A percentile compares a stretch with the other conserved stretches of the same genome.
These are phyloP conservation scores for Sarocladium kiliense DNA, from an alignment of 2,329 filamentous ascomycete genomes.

Conservation along the genomic window DNA sequence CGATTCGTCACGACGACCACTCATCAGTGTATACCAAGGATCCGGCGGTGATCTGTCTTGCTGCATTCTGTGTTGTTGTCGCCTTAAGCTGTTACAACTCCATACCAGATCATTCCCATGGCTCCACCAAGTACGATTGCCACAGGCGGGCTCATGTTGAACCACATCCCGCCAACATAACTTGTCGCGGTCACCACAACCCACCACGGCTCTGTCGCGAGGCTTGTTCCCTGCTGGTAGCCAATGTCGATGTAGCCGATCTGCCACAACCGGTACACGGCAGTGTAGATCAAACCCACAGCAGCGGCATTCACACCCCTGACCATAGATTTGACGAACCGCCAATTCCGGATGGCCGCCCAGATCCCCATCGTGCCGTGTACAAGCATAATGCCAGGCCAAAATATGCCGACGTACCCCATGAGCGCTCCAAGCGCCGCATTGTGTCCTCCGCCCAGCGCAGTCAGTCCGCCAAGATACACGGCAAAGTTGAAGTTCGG, in stretches of 20 bases:
- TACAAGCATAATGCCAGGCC: slow-evolving; percentile 39
- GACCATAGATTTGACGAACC: slow-evolving; percentile 32
- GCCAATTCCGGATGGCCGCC: slow-evolving; percentile 38
- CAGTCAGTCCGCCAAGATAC: slow-evolving; percentile 46
- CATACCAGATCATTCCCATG: slow-evolving; percentile 24
- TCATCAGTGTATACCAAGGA: no score
- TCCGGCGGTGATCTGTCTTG: no score
- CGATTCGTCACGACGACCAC: no score
- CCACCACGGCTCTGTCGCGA: slow-evolving; percentile 56
- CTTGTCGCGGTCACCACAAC: slow-evolving; percentile 45
- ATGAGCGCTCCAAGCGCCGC: slow-evolving; percentile 39
- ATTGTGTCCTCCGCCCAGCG: slow-evolving; percentile 29
- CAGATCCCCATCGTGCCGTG: slow-evolving; percentile 47
- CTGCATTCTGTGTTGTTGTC: no score
- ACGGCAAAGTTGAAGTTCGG: slow-evolving; percentile 46
- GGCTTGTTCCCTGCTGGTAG: slow-evolving; percentile 39
- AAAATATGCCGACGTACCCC: slow-evolving; percentile 44
- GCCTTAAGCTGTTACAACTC: slow-evolving; percentile 13
- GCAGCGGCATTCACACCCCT: slow-evolving; percentile 52
- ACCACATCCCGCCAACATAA: slow-evolving; percentile 25
- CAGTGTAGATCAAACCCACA: slow-evolving; percentile 55
- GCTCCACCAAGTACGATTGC: slow-evolving; percentile 24
- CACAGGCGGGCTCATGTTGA: slow-evolving; percentile 21
- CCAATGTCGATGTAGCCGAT: slow-evolving; percentile 49
- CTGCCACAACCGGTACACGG: slow-evolving; percentile 55